These are phyloP conservation scores for Chrysanthemum lavandulifolium DNA, from an alignment of 129 eudicot genomes.

Conservation along the genomic window DNA sequence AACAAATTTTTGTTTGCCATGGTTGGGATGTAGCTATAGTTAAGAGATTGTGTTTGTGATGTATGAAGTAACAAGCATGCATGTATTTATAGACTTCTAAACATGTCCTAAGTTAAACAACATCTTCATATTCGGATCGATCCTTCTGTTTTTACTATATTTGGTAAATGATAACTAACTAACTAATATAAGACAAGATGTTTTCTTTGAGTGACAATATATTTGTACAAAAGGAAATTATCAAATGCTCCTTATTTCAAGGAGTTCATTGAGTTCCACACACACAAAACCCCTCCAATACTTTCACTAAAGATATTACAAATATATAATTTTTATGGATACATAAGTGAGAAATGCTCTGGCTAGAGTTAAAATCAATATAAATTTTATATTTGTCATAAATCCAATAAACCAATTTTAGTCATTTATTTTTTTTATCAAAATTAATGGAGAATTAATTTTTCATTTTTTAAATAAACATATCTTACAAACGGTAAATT, in stretches of 20 bases:
- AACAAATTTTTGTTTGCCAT: conserved; percentile 26
- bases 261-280: neutral
- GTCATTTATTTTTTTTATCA: no score
- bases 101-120: conserved; percentile 2
- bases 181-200: conserved; percentile 10
- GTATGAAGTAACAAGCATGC: conserved; percentile 8
- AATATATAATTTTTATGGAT: no score
- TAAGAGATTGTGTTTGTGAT: neutral
- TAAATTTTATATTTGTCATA: no score
- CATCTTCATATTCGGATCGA: conserved; percentile 17
- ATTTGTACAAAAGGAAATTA: neutral
- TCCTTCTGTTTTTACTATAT: conserved; percentile 21
- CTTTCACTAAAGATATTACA: no score
- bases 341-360: no score
- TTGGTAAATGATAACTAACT: conserved; percentile 16
- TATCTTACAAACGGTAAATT: no score
- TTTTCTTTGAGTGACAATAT: conserved; percentile 18
- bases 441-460: no score
- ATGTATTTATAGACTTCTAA: neutral
- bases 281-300: no score
- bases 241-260: neutral
- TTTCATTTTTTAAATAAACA: no score
- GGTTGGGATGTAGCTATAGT: neutral
- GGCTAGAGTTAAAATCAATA: no score
- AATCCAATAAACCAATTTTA: no score